Conservation (phyloP, 2,329 filamentous ascomycete genomes). For the Metarhizium humberi region DNA sequence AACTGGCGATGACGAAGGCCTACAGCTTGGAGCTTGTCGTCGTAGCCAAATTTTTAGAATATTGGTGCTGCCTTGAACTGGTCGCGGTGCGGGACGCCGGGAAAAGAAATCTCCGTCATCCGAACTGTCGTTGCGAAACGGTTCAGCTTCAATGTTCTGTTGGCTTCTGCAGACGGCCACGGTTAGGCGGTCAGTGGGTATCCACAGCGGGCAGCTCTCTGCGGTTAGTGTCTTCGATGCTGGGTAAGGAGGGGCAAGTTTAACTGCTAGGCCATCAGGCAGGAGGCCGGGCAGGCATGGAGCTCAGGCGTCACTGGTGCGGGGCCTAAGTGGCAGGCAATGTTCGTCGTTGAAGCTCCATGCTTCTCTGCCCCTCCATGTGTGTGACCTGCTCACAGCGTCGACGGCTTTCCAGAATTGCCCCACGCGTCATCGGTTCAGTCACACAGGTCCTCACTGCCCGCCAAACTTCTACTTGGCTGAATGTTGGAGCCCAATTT, state of each 20-base stretch:
- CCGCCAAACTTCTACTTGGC: background rate
- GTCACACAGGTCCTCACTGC: background rate
- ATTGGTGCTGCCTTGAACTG: slow-evolving; percentile 3
- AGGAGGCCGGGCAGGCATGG: background rate
- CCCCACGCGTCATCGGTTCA: background rate
- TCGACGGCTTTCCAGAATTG: background rate
- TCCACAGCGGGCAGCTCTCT: too few relatives aligned
- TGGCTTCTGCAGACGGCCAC: background rate
- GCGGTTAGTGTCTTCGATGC: too few relatives aligned
- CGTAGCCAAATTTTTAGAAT: slow-evolving; percentile 21
- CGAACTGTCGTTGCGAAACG: background rate
- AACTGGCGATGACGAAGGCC: slow-evolving; percentile 13
- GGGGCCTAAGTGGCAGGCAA: too few relatives aligned
- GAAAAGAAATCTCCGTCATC: slow-evolving; percentile 15
- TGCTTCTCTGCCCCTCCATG: slow-evolving; percentile 2
- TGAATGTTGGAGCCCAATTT: background rate
- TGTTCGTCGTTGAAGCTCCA: too few relatives aligned
- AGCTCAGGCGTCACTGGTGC: background rate
- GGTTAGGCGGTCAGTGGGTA: too few relatives aligned
- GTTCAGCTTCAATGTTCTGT: background rate
- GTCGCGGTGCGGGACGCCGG: slow-evolving; percentile 20
- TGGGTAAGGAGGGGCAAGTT: background rate
- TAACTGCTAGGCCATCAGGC: background rate
- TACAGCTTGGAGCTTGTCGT: slow-evolving; percentile 21
- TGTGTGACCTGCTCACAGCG: background rate